Conservation (phyloP, 2,329 filamentous ascomycete species). For the Pezicula rhizophila region DNA sequence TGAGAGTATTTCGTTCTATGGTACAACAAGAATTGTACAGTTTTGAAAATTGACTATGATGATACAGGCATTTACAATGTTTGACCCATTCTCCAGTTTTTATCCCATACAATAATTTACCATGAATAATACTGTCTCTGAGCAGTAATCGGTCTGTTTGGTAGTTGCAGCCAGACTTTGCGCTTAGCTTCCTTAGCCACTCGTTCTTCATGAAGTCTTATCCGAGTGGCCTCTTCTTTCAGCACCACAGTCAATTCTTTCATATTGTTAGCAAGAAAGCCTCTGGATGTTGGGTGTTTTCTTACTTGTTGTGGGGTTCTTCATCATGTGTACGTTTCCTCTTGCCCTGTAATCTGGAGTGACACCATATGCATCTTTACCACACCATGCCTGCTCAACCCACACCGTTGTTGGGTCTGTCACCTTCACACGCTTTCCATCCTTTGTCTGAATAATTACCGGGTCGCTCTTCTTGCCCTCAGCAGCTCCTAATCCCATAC, state of each 20-base stretch:
- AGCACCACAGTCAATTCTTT: conserved; percentile 73
- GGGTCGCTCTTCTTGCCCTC: conserved; percentile 31
- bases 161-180: conserved; percentile 81
- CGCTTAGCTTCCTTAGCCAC: conserved; percentile 68
- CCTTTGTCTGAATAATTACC: conserved; percentile 63
- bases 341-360: conserved; percentile 68
- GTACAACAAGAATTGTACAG: background rate
- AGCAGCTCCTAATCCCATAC: conserved; percentile 67
- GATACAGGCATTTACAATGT: background rate
- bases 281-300: conserved; percentile 21
- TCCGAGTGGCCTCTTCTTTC: conserved; percentile 89
- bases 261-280: conserved; percentile 4
- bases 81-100: background rate
- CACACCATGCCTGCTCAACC: conserved; percentile 89
- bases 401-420: conserved; percentile 77
- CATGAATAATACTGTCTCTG: conserved; percentile 90
- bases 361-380: conserved; percentile 57
- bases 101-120: conserved; percentile 43
- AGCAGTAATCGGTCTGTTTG: conserved; percentile 75
- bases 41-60: background rate
- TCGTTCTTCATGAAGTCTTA: conserved; percentile 73
- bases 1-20: background rate
- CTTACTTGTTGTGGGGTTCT: conserved; percentile 70
- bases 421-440: conserved; percentile 67
- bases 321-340: conserved; percentile 62